phyloP scores from a whole-genome alignment of 106 monocot genomes.

The Apostasia ramifera region DNA sequence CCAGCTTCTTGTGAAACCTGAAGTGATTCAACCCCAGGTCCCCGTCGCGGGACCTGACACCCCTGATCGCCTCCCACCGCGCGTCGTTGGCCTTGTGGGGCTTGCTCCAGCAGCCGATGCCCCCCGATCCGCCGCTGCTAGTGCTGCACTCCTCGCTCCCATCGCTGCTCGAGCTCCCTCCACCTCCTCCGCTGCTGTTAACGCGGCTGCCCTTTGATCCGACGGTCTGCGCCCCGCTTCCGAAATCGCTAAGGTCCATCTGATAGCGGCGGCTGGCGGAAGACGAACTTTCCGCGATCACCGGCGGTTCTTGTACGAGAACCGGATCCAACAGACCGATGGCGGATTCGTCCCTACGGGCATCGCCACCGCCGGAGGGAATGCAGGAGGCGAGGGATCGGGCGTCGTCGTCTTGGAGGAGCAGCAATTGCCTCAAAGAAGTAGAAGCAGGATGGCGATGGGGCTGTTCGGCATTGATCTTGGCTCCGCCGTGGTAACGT shows the following conservation, averaged over 20 bases:
- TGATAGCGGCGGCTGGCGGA: constrained; percentile 5
- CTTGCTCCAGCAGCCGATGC: constrained; percentile 7
- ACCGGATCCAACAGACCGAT: background rate
- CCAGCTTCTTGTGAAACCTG: constrained; percentile 22
- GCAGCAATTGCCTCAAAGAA: constrained; percentile 5
- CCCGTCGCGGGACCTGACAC: constrained; percentile 5
- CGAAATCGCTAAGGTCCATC: background rate
- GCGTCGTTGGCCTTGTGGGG: constrained; percentile 27
- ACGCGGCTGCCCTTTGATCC: constrained; percentile 6
- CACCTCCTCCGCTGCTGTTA: background rate
- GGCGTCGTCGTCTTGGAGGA: constrained; percentile 2
- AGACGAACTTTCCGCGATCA: background rate
- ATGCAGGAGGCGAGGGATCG: background rate
- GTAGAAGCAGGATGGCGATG: background rate
- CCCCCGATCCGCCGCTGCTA: background rate
- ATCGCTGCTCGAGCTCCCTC: constrained; percentile 9
- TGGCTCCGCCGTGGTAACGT: background rate
- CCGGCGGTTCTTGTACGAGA: background rate
- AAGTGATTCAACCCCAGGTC: constrained; percentile 16
- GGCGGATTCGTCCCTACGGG: background rate
- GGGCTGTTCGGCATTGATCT: background rate
- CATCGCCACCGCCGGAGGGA: background rate
- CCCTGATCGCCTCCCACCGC: constrained; percentile 24
- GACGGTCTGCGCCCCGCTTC: background rate
- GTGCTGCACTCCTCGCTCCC: constrained; percentile 6